A percentile compares a stretch with the other conserved stretches of the same genome.
Evolutionary conservation across 352 stramenopile genomes (phyloP).

Genomic region (Phytophthora citricola): DNA sequence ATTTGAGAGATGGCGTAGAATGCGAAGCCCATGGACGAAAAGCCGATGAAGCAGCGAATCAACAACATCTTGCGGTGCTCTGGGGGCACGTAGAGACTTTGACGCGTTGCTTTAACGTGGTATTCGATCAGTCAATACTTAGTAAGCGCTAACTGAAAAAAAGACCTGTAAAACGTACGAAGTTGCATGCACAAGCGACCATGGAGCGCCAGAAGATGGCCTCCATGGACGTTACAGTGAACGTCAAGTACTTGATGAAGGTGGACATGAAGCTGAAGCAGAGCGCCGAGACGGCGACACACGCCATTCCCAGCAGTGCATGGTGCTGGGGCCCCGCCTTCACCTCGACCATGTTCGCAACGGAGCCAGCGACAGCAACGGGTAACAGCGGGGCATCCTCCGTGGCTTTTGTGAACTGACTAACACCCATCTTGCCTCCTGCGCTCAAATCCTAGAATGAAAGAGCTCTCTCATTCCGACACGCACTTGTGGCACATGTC

Average conservation of each 20-base stretch:
- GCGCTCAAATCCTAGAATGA: slow-evolving; percentile 15
- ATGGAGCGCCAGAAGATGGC: slow-evolving; percentile 71
- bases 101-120: neutral
- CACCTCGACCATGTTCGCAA: slow-evolving; percentile 5
- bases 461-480: neutral
- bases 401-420: slow-evolving; percentile 2
- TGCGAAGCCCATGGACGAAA: slow-evolving; percentile 59
- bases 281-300: slow-evolving; percentile 60
- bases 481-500: slow-evolving; percentile 19
- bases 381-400: slow-evolving; percentile 22
- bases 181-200: slow-evolving; percentile 54
- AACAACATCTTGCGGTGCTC: slow-evolving; percentile 51
- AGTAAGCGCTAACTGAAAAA: too few species aligned
- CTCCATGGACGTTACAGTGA: slow-evolving; percentile 71
- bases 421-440: slow-evolving; percentile 4
- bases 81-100: slow-evolving; percentile 42
- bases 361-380: neutral
- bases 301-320: slow-evolving; percentile 58
- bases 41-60: slow-evolving; percentile 58
- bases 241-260: slow-evolving; percentile 71
- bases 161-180: slow-evolving; percentile 26
- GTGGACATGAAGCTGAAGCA: slow-evolving; percentile 82
- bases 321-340: slow-evolving; percentile 35
- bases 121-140: neutral
- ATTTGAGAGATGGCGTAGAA: slow-evolving; percentile 78